phyloP scores from a whole-genome alignment of 2,329 filamentous ascomycete genomes.

The Epichloe typhina region DNA sequence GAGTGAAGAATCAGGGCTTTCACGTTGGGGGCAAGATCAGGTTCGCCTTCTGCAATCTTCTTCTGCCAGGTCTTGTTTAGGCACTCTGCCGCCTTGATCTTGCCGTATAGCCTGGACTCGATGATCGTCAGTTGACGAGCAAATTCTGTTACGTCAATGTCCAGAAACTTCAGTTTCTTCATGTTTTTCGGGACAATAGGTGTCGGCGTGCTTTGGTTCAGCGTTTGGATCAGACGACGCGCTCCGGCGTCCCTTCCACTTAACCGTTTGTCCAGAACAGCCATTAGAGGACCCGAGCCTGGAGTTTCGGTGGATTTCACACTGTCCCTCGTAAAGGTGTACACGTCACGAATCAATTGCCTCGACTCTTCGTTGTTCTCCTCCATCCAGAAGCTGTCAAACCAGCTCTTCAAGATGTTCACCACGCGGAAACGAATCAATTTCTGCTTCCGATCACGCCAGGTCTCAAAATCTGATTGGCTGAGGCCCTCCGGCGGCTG shows the following conservation, averaged over 20 bases:
- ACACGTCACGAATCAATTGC: constrained; percentile 76
- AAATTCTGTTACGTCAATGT: constrained; percentile 92
- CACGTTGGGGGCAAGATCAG: constrained; percentile 83
- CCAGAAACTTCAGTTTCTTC: constrained; percentile 97
- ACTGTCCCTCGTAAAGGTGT: constrained; percentile 80
- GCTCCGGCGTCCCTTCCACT: constrained; percentile 77
- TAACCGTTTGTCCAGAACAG: constrained; percentile 76
- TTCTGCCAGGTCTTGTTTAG: constrained; percentile 99
- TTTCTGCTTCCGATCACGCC: constrained; percentile 91
- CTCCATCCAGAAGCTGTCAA: constrained; percentile 99
- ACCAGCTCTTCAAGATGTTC: constrained; percentile 97
- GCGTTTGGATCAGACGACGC: constrained; percentile 75
- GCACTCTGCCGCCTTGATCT: constrained; percentile 92
- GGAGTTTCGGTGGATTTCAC: constrained; percentile 90
- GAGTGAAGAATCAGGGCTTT: constrained; percentile 95
- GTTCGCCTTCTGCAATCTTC: constrained; percentile 69
- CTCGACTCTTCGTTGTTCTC: constrained; percentile 72
- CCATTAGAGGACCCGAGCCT: constrained; percentile 71
- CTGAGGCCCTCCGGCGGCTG: constrained; percentile 77
- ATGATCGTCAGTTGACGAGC: constrained; percentile 96
- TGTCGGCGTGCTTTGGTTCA: constrained; percentile 67
- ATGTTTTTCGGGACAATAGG: constrained; percentile 97
- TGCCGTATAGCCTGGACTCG: constrained; percentile 85
- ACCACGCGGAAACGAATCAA: constrained; percentile 91
- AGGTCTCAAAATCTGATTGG: constrained; percentile 65